phyloP scores from a whole-genome alignment of 1,284 basidiomycete genomes.

The Rhodotorula sp. region DNA sequence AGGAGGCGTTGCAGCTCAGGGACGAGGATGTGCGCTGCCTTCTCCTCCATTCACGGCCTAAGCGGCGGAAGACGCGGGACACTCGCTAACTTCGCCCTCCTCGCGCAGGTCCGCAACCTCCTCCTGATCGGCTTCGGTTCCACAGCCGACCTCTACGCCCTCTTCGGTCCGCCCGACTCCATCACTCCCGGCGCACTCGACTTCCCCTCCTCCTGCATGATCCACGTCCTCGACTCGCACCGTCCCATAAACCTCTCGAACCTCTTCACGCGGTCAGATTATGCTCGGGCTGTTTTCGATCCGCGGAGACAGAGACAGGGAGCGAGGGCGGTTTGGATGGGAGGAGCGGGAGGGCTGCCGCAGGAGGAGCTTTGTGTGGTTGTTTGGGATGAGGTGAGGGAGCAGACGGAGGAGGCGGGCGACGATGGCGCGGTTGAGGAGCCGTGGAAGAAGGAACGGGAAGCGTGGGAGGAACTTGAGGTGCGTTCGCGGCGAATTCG shows the following conservation, averaged over 20 bases:
- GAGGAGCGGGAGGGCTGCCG: slow-evolving; percentile 42
- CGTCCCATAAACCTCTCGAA: slow-evolving; percentile 88
- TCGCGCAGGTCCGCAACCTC: slow-evolving; percentile 74
- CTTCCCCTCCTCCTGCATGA: slow-evolving; percentile 55
- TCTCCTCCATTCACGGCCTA: not conserved
- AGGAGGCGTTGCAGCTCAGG: slow-evolving; percentile 64
- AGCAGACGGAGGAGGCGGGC: slow-evolving; percentile 37
- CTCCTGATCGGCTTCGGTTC: slow-evolving; percentile 91
- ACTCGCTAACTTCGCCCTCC: not conserved
- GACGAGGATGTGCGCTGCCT: slow-evolving; percentile 62
- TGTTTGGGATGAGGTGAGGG: slow-evolving; percentile 88
- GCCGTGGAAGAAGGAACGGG: slow-evolving; percentile 56
- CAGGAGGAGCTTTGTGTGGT: slow-evolving; percentile 57
- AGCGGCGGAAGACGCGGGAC: not conserved
- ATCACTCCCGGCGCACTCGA: slow-evolving; percentile 13
- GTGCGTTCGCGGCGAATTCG: slow-evolving; percentile 53
- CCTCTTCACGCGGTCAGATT: slow-evolving; percentile 59
- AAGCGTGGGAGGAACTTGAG: slow-evolving; percentile 74
- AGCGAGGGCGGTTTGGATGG: slow-evolving; percentile 26
- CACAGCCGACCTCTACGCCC: slow-evolving; percentile 72
- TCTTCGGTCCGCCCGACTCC: slow-evolving; percentile 45
- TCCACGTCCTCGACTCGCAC: slow-evolving; percentile 93
- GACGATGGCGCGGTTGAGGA: slow-evolving; percentile 46
- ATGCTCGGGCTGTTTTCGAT: slow-evolving; percentile 47
- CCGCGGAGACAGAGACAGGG: slow-evolving; percentile 42